Base-by-base conservation (phyloP, 208 protist genomes). In the Acanthamoeba rhysodes region DNA sequence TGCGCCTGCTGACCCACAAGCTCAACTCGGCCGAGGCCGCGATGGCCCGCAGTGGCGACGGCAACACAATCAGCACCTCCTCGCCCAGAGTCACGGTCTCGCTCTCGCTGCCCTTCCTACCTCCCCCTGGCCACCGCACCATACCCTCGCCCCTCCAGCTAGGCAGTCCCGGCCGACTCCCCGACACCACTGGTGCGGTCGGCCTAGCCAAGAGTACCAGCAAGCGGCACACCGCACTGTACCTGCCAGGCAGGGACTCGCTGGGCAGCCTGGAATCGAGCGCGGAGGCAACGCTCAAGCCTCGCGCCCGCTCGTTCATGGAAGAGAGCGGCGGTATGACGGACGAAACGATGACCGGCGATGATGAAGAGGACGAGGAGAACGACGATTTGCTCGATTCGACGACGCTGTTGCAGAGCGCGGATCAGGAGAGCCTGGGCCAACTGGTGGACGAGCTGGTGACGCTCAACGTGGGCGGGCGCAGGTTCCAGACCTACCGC, bases 391-490 rank as follows among this genome's bases (percentile, higher is more conserved):
- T 41, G 0, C n/a, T 7, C 0, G 68, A 34, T 84, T 32, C 16
- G 12, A 16, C 12, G 12, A 34, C 10, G 72, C 72, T 45, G 27
- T 45, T 6, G 24, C 18, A 24, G 72, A 6, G 29, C 18, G 37
- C 32, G 2, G 72, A 41, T 6, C 32, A 29, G 24, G 62, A 22
- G 27, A n/a, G 2, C 16, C 62, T n/a, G 62, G 24, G 27, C 4
- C n/a, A 34, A 78, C 24, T 18, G 18, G 76, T 50, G 76, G 78
- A 87, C 78, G 78, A 87, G 29, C 12, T 87, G 16, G 29, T 87
- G 10, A 87, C 37, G n/a, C 14, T 87, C 78, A 87, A 87, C n/a
- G 78, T 87, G 22, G 78, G 78, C 50, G 78, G 78, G 8, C 37
- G 78, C 20, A 8, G 37, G 45, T 87, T 87, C 78, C 78, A 87